Percentiles rank a stretch among this genome's conserved stretches.
Conservation (phyloP, 2,329 filamentous ascomycete species). For the Clarireedia monteithiana region DNA sequence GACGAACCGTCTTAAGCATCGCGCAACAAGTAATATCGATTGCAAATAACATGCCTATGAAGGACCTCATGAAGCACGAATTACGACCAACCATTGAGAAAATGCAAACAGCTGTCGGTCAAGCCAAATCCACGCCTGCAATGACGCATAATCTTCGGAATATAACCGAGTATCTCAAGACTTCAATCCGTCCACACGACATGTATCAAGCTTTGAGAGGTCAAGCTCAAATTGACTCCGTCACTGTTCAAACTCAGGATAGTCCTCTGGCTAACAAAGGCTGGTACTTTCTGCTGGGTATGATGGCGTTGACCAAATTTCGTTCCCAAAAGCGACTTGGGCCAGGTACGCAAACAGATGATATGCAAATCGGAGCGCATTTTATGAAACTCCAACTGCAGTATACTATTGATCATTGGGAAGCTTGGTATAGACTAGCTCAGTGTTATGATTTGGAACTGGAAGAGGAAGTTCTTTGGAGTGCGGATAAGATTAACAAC, state of each 20-base stretch:
- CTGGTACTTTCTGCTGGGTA: conserved; percentile 88
- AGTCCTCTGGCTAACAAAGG: conserved; percentile 69
- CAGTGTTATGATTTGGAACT: conserved; percentile 34
- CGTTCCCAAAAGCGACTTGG: conserved; percentile 30
- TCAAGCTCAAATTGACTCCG: conserved; percentile 63
- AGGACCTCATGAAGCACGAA: conserved; percentile 85
- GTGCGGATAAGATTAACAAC: conserved; percentile 34
- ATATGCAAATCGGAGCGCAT: conserved; percentile 30
- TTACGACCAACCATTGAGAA: conserved; percentile 86
- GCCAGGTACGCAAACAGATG: conserved; percentile 31
- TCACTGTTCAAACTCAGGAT: conserved; percentile 60
- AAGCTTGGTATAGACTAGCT: conserved; percentile 35
- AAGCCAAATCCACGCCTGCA: conserved; percentile 68
- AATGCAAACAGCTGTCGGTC: conserved; percentile 80
- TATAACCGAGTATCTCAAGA: conserved; percentile 72
- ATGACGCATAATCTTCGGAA: conserved; percentile 84
- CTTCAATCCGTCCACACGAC: conserved; percentile 72
- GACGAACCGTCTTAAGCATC: conserved; percentile 69
- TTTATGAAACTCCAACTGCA: conserved; percentile 33
- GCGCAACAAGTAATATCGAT: conserved; percentile 78
- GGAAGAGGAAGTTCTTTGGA: conserved; percentile 35
- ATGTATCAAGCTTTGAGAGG: conserved; percentile 78
- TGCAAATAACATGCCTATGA: conserved; percentile 77
- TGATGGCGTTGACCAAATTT: conserved; percentile 83
- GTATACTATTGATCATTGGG: conserved; percentile 32